Percentiles rank a stretch among this genome's conserved stretches.
Evolutionary conservation across 2,329 filamentous ascomycete species (phyloP).

Genomic region (Akanthomyces lecanii): DNA sequence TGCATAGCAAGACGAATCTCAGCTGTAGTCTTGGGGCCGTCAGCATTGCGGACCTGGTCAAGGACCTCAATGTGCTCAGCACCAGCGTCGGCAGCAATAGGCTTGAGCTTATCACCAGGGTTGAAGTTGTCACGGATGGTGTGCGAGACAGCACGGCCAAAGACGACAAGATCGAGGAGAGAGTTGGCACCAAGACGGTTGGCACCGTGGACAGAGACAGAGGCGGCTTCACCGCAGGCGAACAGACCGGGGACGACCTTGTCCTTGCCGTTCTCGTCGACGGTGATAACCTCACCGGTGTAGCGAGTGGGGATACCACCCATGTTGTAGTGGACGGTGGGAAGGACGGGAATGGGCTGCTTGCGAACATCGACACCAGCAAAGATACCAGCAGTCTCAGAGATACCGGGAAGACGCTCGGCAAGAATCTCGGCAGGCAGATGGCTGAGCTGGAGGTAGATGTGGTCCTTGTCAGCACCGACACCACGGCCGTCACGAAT

Average conservation of each 20-base stretch:
- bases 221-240: constrained; percentile 94
- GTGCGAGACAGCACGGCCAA: constrained; percentile 95
- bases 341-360: constrained; percentile 93
- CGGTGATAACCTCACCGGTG: constrained; percentile 90
- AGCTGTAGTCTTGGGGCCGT: constrained; percentile 80
- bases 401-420: constrained; percentile 96
- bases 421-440: constrained; percentile 86
- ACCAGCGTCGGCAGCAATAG: constrained; percentile 79
- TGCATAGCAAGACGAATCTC: constrained; percentile 92
- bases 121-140: constrained; percentile 93
- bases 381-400: constrained; percentile 96
- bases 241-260: constrained; percentile 92
- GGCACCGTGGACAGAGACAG: constrained; percentile 95
- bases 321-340: constrained; percentile 99
- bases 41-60: constrained; percentile 78
- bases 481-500: constrained; percentile 97
- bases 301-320: constrained; percentile 97
- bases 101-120: constrained; percentile 74
- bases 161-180: constrained; percentile 93
- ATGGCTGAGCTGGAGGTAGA: constrained; percentile 96
- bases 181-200: constrained; percentile 98
- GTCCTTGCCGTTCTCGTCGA: constrained; percentile 83
- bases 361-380: constrained; percentile 94
- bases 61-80: constrained; percentile 81
- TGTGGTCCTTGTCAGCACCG: constrained; percentile 94